Evolutionary conservation across 441 rosid genomes (phyloP).

Genomic region (California macrophylla): DNA sequence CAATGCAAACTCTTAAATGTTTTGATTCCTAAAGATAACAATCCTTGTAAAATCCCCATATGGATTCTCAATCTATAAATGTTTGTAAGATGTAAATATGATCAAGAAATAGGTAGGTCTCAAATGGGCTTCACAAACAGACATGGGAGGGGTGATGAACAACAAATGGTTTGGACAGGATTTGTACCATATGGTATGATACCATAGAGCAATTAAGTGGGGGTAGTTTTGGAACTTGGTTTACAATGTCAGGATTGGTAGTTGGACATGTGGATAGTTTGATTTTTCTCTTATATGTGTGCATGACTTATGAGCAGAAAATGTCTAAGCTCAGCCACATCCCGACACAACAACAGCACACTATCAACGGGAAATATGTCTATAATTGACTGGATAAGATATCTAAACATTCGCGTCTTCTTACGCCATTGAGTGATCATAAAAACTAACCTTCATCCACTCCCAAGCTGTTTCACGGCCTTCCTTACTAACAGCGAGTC

Average conservation of each 20-base stretch:
- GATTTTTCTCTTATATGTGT: background rate
- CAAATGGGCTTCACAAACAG: background rate
- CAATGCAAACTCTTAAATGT: no score
- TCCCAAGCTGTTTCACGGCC: slow-evolving; percentile 88
- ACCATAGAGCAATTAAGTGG: background rate
- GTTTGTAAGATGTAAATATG: background rate
- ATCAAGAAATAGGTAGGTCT: background rate
- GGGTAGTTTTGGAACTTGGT: background rate
- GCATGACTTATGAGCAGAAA: background rate
- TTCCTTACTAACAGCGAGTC: slow-evolving; percentile 57
- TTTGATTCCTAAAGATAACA: no score
- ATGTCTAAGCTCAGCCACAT: background rate
- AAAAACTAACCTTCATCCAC: slow-evolving; percentile 55
- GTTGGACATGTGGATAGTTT: background rate
- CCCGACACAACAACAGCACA: background rate
- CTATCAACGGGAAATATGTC: background rate
- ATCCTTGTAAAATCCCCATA: background rate
- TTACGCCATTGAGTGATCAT: background rate
- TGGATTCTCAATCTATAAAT: background rate
- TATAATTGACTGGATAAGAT: background rate
- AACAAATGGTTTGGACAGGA: background rate
- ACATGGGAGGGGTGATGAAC: background rate
- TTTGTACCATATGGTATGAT: background rate
- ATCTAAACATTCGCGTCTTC: background rate
- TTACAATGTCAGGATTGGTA: background rate